A percentile compares a stretch with the other conserved stretches of the same genome.
phyloP scores from a whole-genome alignment of 371 early-diverging fungal species.

The Zopfochytrium polystomum region DNA sequence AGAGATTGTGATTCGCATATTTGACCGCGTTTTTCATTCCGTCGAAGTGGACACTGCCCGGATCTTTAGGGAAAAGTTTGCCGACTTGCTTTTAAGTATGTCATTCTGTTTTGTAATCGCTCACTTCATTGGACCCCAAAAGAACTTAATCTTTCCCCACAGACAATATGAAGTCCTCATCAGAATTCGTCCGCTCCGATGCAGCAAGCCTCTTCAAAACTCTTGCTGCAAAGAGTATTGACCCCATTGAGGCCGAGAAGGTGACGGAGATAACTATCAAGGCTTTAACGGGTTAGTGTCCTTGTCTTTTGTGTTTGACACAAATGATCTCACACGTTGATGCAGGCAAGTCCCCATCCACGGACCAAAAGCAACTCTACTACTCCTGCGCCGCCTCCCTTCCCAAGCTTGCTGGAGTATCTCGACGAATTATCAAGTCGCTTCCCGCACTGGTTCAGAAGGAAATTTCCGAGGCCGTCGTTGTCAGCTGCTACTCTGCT shows the following conservation, averaged over 20 bases:
- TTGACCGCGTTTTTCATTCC: constrained; percentile 47
- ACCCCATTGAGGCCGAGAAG: constrained; percentile 51
- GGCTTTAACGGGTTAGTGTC: constrained; percentile 44
- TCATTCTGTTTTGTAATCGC: neutral
- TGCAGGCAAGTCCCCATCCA: constrained; percentile 39
- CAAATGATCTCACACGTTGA: constrained; percentile 14
- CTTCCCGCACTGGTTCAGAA: constrained; percentile 66
- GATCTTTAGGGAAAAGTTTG: constrained; percentile 62
- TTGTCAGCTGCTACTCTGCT: constrained; percentile 61
- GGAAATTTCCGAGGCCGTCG: constrained; percentile 74
- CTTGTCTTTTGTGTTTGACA: constrained; percentile 15
- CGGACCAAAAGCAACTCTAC: constrained; percentile 65
- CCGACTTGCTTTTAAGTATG: constrained; percentile 57
- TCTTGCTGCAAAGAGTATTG: constrained; percentile 48
- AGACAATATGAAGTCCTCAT: constrained; percentile 66
- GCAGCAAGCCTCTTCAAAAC: constrained; percentile 59
- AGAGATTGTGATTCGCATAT: constrained; percentile 61
- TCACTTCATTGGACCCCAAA: neutral
- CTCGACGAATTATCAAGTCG: constrained; percentile 59
- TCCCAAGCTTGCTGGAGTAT: constrained; percentile 50
- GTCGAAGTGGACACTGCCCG: constrained; percentile 61
- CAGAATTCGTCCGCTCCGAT: constrained; percentile 56
- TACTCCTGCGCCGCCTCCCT: constrained; percentile 53
- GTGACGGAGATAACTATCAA: constrained; percentile 62
- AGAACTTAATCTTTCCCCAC: neutral